A percentile compares a stretch with the other conserved stretches of the same genome.
phyloP scores from a whole-genome alignment of 2,329 filamentous ascomycete genomes.

The Sporothrix phasma region DNA sequence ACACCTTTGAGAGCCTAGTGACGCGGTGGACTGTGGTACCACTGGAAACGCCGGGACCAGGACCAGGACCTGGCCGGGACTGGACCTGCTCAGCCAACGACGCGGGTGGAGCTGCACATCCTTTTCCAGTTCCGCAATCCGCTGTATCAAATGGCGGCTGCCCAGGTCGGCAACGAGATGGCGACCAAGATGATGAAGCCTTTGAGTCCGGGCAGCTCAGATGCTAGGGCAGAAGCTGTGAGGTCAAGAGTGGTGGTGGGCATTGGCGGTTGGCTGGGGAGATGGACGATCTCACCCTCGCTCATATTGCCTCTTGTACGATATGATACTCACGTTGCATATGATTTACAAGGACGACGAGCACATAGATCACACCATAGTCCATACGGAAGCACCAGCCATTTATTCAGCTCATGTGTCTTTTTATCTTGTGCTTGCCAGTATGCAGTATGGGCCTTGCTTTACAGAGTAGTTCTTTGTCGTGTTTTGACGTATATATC shows the following conservation, averaged over 20 bases:
- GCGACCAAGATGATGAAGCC: constrained; percentile 85
- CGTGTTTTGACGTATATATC: no score
- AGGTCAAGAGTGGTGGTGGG: neutral
- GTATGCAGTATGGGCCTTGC: neutral
- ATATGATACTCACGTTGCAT: neutral
- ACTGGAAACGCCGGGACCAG: constrained; percentile 23
- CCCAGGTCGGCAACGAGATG: constrained; percentile 72
- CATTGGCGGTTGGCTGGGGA: neutral
- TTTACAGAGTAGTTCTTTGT: no score
- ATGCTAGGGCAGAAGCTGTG: constrained; percentile 25
- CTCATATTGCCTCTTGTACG: neutral
- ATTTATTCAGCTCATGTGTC: neutral
- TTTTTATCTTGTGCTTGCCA: neutral
- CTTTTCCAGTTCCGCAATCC: constrained; percentile 81
- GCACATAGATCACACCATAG: neutral
- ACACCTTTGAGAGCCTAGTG: constrained; percentile 56
- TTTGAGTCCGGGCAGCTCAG: constrained; percentile 67
- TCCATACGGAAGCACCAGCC: neutral
- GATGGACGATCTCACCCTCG: neutral
- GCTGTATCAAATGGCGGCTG: constrained; percentile 74
- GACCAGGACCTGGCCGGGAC: constrained; percentile 20
- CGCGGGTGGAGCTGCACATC: constrained; percentile 66
- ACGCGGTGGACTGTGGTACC: constrained; percentile 59
- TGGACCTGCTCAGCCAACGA: constrained; percentile 33
- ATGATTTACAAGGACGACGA: neutral